Percentiles rank a stretch among this genome's conserved stretches.
phyloP scores from a whole-genome alignment of 164 flowering plant species.

The Protea cynaroides region DNA sequence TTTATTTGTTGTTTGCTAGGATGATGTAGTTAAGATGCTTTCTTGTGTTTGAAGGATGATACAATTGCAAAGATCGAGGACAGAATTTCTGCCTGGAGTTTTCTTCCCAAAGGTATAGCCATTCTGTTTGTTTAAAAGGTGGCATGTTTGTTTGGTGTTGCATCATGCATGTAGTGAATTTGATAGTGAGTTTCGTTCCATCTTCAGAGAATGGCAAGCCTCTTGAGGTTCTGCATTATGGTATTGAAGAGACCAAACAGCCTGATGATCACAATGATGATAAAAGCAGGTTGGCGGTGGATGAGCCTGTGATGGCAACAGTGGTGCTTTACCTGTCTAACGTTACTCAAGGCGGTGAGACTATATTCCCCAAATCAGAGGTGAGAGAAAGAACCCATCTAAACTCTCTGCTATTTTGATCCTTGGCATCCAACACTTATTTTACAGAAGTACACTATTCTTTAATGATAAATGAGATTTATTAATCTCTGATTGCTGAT shows the following conservation, averaged over 20 bases:
- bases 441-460: not conserved
- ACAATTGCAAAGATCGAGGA: slow-evolving; percentile 59
- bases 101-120: slow-evolving; percentile 71
- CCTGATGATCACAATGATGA: slow-evolving; percentile 39
- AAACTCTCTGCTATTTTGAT: not conserved
- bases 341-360: slow-evolving; percentile 63
- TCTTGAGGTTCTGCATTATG: slow-evolving; percentile 46
- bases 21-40: not conserved
- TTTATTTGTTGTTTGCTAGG: too few relatives aligned
- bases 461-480: not conserved
- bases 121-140: not conserved
- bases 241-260: slow-evolving; percentile 28
- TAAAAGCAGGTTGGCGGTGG: slow-evolving; percentile 13
- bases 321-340: slow-evolving; percentile 71
- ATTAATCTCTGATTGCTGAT: not conserved
- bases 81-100: slow-evolving; percentile 75
- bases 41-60: slow-evolving; percentile 42
- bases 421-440: not conserved
- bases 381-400: slow-evolving; percentile 31
- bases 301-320: slow-evolving; percentile 54
- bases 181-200: not conserved
- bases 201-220: slow-evolving; percentile 50
- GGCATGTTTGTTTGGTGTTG: not conserved
- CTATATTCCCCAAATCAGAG: slow-evolving; percentile 57
- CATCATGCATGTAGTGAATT: too few relatives aligned